These are phyloP conservation scores for Peribolospora baueri DNA, from an alignment of 768 basidiomycete species.

Conservation along the genomic window DNA sequence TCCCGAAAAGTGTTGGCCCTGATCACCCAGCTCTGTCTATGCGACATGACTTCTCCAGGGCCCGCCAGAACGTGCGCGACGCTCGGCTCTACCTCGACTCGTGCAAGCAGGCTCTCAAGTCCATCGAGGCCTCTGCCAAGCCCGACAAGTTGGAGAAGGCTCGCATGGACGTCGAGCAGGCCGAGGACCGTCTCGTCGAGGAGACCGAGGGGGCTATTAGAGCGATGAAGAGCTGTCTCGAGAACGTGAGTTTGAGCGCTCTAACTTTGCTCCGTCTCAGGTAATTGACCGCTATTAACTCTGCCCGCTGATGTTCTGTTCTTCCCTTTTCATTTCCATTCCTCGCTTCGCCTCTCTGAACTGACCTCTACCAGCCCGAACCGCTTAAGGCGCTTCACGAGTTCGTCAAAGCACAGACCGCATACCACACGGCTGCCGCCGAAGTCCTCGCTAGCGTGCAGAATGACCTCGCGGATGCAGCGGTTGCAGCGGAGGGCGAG, in stretches of 20 bases:
- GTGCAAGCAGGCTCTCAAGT: conserved; percentile 75
- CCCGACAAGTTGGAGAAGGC: conserved; percentile 59
- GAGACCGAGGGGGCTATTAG: conserved; percentile 94
- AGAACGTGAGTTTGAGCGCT: conserved; percentile 42
- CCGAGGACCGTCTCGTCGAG: conserved; percentile 72
- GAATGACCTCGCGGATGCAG: conserved; percentile 46
- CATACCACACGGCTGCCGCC: conserved; percentile 21
- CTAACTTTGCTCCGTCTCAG: neutral
- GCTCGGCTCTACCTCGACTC: conserved; percentile 71
- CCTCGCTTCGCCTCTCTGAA: neutral
- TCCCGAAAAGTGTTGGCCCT: neutral
- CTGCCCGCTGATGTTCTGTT: neutral
- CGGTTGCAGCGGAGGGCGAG: conserved; percentile 77
- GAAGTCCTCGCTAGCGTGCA: conserved; percentile 13
- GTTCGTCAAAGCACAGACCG: conserved; percentile 60
- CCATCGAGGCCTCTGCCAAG: conserved; percentile 29
- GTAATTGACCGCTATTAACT: neutral
- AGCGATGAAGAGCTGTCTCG: conserved; percentile 65
- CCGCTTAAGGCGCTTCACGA: conserved; percentile 82
- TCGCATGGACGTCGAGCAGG: conserved; percentile 26
- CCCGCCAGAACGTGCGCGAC: conserved; percentile 26
- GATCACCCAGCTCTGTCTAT: neutral
- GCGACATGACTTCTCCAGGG: neutral
- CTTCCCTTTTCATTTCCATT: neutral
- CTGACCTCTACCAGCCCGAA: conserved; percentile 41